A percentile compares a stretch with the other conserved stretches of the same genome.
These are phyloP conservation scores for Mortierella sp. DNA, from an alignment of 371 early-diverging fungal genomes.

Conservation along the genomic window DNA sequence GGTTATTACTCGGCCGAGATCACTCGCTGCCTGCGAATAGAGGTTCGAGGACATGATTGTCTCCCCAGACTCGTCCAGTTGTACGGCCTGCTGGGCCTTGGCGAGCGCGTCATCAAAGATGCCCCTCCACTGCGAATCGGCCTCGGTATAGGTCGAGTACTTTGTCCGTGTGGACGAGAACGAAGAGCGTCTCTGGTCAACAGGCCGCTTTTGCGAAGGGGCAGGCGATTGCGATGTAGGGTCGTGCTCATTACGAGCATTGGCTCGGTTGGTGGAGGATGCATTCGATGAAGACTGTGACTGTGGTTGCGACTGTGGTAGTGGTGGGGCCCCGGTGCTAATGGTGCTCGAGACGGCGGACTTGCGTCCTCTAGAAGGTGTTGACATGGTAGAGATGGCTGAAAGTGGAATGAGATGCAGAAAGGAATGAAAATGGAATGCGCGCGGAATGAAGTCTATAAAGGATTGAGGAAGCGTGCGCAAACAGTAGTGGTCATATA, in stretches of 20 bases:
- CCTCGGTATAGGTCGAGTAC: not conserved
- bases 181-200: not conserved
- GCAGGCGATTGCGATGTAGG: not conserved
- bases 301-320: slow-evolving; percentile 8
- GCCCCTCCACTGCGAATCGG: slow-evolving; percentile 8
- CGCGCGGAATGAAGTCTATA: not conserved
- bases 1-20: slow-evolving; percentile 26
- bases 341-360: slow-evolving; percentile 7
- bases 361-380: slow-evolving; percentile 19
- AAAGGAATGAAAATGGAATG: not conserved
- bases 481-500: not conserved
- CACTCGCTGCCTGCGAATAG: slow-evolving; percentile 23
- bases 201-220: not conserved
- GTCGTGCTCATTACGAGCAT: not conserved
- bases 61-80: slow-evolving; percentile 22
- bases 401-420: slow-evolving; percentile 5
- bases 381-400: slow-evolving; percentile 14
- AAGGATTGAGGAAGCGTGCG: not conserved
- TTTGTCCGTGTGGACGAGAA: not conserved
- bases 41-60: slow-evolving; percentile 4
- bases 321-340: not conserved
- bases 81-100: slow-evolving; percentile 25
- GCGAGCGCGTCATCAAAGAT: slow-evolving; percentile 17
- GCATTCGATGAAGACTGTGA: slow-evolving; percentile 1
- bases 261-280: not conserved